Conservation (phyloP, 2,329 filamentous ascomycete species). For the Apiospora arundinis region DNA sequence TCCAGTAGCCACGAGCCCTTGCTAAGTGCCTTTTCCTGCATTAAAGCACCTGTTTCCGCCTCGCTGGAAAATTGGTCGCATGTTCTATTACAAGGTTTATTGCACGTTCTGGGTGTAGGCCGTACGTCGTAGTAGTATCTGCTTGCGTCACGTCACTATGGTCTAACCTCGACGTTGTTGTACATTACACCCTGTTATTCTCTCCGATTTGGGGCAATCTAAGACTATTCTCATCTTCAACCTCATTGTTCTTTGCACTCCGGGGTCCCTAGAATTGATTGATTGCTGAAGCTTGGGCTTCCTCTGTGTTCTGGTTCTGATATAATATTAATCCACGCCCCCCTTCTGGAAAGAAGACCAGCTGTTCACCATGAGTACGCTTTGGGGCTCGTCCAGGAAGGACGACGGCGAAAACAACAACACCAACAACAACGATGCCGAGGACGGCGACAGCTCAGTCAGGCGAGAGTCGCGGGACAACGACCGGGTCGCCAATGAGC, state of each 20-base stretch:
- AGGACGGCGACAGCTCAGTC: slow-evolving; percentile 25
- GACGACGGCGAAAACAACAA: slow-evolving; percentile 29
- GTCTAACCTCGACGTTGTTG: slow-evolving; percentile 5
- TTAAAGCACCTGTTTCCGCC: background rate
- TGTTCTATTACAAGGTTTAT: slow-evolving; percentile 1
- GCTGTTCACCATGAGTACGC: slow-evolving; percentile 35
- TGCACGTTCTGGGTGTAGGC: background rate
- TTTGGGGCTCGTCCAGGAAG: slow-evolving; percentile 36
- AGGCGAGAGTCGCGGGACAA: slow-evolving; percentile 32
- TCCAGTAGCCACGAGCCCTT: background rate
- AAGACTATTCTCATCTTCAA: background rate
- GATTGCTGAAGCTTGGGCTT: background rate
- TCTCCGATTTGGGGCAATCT: background rate
- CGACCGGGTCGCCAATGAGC: slow-evolving; percentile 51
- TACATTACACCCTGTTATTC: background rate
- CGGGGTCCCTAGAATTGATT: background rate
- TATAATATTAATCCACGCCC: background rate
- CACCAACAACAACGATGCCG: slow-evolving; percentile 21
- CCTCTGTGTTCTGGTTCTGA: background rate
- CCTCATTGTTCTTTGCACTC: background rate
- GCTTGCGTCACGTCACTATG: slow-evolving; percentile 17
- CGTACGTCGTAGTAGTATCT: background rate
- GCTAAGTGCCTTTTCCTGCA: background rate
- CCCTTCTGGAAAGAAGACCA: background rate
- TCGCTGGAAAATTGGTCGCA: background rate